phyloP scores from a whole-genome alignment of 192 early-diverging fungal species.

The Powellomyces hirtus region DNA sequence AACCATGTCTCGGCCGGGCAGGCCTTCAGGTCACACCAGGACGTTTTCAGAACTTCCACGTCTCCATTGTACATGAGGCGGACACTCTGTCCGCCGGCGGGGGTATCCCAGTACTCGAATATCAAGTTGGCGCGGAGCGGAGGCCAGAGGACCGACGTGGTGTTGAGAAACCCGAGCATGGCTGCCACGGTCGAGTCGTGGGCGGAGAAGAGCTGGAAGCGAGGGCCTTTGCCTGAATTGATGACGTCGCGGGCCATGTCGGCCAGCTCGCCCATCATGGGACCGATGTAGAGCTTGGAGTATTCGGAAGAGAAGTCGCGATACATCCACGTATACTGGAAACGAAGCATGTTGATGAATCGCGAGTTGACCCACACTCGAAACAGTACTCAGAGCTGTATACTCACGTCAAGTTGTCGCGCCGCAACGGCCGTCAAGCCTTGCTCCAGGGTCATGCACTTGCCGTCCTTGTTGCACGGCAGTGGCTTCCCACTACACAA shows the following conservation, averaged over 20 bases:
- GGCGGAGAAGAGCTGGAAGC: background rate
- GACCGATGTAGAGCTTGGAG: background rate
- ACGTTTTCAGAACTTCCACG: background rate
- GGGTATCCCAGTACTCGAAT: background rate
- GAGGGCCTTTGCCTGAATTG: background rate
- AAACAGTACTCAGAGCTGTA: background rate
- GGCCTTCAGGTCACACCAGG: background rate
- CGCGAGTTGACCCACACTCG: background rate
- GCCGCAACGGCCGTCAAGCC: background rate
- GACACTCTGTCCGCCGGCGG: background rate
- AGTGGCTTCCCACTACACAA: background rate
- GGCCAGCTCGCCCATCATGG: slow-evolving; percentile 1
- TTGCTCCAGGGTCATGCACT: background rate
- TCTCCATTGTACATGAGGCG: background rate
- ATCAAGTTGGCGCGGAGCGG: background rate
- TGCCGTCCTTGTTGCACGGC: background rate
- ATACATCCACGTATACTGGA: slow-evolving; percentile 4
- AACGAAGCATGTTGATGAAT: background rate
- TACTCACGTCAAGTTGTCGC: background rate
- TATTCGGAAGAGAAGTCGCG: background rate
- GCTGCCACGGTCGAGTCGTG: slow-evolving; percentile 1
- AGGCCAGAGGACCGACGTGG: background rate
- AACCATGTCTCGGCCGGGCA: background rate
- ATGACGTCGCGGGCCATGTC: background rate
- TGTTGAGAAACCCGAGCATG: background rate